These are phyloP conservation scores for Ramaria sp. DNA, from an alignment of 768 basidiomycete genomes.

Conservation along the genomic window DNA sequence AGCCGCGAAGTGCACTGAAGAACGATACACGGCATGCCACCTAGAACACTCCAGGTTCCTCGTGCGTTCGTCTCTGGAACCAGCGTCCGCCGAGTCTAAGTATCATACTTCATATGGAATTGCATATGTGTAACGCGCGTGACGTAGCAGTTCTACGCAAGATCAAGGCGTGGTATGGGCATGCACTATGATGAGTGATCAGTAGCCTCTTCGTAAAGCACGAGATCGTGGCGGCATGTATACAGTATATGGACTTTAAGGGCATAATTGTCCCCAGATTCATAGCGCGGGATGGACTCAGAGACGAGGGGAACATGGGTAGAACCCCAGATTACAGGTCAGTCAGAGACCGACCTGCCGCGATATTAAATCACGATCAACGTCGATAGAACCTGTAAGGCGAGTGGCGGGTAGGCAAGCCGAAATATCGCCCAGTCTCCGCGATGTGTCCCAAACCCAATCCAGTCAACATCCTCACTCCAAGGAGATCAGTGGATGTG, in stretches of 20 bases:
- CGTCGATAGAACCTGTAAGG: constrained; percentile 6
- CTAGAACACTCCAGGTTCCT: background rate
- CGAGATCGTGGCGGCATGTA: too few relatives aligned
- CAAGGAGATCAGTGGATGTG: constrained; percentile 35
- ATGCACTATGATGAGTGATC: too few relatives aligned
- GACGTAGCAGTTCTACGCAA: background rate
- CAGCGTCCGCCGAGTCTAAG: background rate
- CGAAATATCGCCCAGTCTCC: constrained; percentile 35
- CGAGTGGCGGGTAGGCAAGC: background rate
- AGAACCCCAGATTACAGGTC: background rate
- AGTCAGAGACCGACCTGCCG: background rate
- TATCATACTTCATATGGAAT: background rate
- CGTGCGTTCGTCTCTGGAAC: constrained; percentile 1
- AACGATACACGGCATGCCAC: constrained; percentile 20
- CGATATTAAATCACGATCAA: background rate
- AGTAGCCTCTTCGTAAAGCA: too few relatives aligned
- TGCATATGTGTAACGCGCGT: background rate
- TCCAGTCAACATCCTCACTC: constrained; percentile 21
- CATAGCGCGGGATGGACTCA: too few relatives aligned
- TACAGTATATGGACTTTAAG: too few relatives aligned
- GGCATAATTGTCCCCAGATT: too few relatives aligned
- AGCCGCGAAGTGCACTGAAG: constrained; percentile 66
- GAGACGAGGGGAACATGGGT: background rate
- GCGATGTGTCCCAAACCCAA: constrained; percentile 45
- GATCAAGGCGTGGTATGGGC: too few relatives aligned